Evolutionary conservation across 768 basidiomycete species (phyloP), one percentile per base, ranked within the genome.

Genomic region (Sistotremastrum suecicum): DNA sequence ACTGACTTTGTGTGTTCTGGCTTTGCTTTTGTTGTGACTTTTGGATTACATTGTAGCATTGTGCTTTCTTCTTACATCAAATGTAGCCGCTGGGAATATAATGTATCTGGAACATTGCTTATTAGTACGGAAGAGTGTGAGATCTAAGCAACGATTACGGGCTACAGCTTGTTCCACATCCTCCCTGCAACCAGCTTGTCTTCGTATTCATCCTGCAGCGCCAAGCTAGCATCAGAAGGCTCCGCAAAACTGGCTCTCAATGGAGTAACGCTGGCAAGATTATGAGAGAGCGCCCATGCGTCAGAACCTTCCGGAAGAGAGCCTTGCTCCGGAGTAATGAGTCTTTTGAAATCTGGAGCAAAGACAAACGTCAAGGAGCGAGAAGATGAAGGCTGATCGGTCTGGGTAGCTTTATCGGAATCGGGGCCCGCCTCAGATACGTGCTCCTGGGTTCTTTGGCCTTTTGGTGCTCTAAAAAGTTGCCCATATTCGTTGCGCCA

Each of bases 401-500:
- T 48, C 41, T 51, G 54, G 34, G 52, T 50, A 12, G 57, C 51
- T 37, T 52, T 53, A 29, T 62, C 49, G 28, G 70, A 58, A 53
- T 75, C 72, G 5, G 72, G 67, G 9, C 69, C 71, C 36, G 69
- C 66, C 41, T 68, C 53, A 29, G 59, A 64, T 32, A 62, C 51
- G 31, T 57, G 53, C 40, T 34, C 43, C 49, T 53, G 54, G 35
- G 46, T 54, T 34, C 54, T 57, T 35, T 46, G 47, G 9, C 71
- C 56, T 36, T 44, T 37, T 37, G 60, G 64, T 45, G 65, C 60
- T 58, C 78, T 78, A 72, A 92, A 92, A 45, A 91, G 68, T 45
- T 77, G 69, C 3, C 83, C 82, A 56, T 92, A 94, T 7, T 78
- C 73, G 57, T 83, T 94, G 41, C 83, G 74, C 86, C 85, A 90